Evolutionary conservation across 1,284 basidiomycete genomes (phyloP).

Genomic region (Cutaneotrichosporon sp.): DNA sequence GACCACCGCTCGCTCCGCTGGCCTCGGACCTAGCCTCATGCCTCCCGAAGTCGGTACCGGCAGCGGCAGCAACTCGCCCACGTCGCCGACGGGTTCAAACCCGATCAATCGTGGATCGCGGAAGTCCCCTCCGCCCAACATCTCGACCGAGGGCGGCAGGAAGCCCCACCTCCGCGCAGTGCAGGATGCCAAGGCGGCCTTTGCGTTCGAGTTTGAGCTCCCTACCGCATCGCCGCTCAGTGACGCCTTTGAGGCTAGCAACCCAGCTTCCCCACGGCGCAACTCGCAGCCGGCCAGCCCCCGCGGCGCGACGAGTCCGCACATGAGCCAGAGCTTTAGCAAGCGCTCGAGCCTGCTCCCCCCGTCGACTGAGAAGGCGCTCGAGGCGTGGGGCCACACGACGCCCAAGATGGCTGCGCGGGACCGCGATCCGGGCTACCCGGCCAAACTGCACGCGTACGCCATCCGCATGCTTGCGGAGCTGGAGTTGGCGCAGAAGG

Average conservation of each 20-base stretch:
- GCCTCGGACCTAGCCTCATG: slow-evolving; percentile 14
- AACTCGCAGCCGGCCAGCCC: slow-evolving; percentile 33
- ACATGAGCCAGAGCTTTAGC: slow-evolving; percentile 48
- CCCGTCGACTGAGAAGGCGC: slow-evolving; percentile 38
- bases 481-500: slow-evolving; percentile 51
- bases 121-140: slow-evolving; percentile 34
- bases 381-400: slow-evolving; percentile 30
- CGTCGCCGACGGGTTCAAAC: slow-evolving; percentile 1
- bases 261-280: slow-evolving; percentile 18
- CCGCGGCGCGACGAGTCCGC: slow-evolving; percentile 34
- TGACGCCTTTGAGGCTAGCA: slow-evolving; percentile 44
- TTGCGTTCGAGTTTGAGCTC: slow-evolving; percentile 48
- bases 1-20: not conserved
- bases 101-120: slow-evolving; percentile 8
- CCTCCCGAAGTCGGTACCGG: slow-evolving; percentile 8
- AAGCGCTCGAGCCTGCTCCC: slow-evolving; percentile 47
- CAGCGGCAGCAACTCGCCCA: slow-evolving; percentile 2
- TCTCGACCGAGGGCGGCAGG: slow-evolving; percentile 23
- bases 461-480: slow-evolving; percentile 51
- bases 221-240: slow-evolving; percentile 46
- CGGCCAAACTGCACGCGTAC: slow-evolving; percentile 49
- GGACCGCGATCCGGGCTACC: slow-evolving; percentile 31
- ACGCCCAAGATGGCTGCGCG: slow-evolving; percentile 2
- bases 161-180: not conserved
- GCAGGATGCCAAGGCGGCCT: slow-evolving; percentile 9